Conservation (phyloP, 139 green algal genomes). For the Cymbomonas tetramitiformis region DNA sequence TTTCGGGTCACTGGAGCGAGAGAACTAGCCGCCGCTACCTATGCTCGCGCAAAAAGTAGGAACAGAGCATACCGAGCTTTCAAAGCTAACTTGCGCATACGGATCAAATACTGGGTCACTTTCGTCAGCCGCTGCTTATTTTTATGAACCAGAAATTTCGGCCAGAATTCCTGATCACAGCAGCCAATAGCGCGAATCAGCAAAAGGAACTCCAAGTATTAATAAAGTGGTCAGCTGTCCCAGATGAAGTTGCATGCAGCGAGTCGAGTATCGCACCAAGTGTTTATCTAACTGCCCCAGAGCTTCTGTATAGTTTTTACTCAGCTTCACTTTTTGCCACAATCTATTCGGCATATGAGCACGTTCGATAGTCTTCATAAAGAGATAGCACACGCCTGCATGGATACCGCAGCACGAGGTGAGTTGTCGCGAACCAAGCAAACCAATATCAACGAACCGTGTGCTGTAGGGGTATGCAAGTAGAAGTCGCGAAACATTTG, state of each 20-base stretch:
- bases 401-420: no score
- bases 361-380: slow-evolving; percentile 91
- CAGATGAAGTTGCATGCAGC: no score
- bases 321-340: slow-evolving; percentile 84
- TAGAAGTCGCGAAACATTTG: no score
- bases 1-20: no score
- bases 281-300: slow-evolving; percentile 69
- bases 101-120: slow-evolving; percentile 97
- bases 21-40: no score
- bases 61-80: slow-evolving; percentile 4
- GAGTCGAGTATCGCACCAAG: no score
- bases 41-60: not conserved
- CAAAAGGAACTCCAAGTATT: not conserved
- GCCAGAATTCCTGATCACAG: slow-evolving; percentile 79
- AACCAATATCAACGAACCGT: no score
- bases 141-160: slow-evolving; percentile 97
- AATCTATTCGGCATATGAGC: slow-evolving; percentile 83
- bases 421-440: no score
- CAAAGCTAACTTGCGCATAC: slow-evolving; percentile 63
- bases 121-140: slow-evolving; percentile 99
- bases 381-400: slow-evolving; percentile 63
- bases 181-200: not conserved
- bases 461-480: no score
- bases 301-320: slow-evolving; percentile 64
- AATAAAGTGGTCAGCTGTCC: not conserved